Base-by-base conservation (phyloP, 2,329 filamentous ascomycete species). In the Periglandula ipomoeae region DNA sequence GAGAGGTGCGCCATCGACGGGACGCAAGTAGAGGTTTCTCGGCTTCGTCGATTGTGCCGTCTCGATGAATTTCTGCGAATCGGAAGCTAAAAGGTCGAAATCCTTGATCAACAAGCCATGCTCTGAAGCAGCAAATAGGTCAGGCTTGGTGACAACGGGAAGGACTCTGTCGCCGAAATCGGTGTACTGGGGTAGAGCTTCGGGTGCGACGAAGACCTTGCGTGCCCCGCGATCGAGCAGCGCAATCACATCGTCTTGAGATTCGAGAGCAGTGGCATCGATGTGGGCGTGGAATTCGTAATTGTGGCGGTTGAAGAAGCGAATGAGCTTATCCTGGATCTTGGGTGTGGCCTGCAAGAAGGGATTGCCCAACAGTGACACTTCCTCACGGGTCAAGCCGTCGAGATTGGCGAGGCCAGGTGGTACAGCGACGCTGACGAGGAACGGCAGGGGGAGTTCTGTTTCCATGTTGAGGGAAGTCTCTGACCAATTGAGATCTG, bases 211-310 rank as follows among this genome's bases (percentile, higher is more conserved):
- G 64, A 97, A 93, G 53, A 93, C 84, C 63, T 85, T 93, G 46
- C 82, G 79, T 6, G 89, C 89, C 51, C 93, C 93, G 54, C 82
- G 79, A 64, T 98, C 87, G 49, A 98, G 80, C 32, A 97, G 75
- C 42, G 85, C 78, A 47, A 91, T 70, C 32, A 97, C 73, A 54
- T 94, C 85, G 56, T 89, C 84, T 48, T 73, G 71, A 10, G 82
- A 81, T 27, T 78, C 66, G 35, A 97, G 74, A 20, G 70, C 69
- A 4, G 86, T 84, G 45, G 83, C 89, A 59, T 95, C 88, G 56
- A 95, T 78, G 64, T 86, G 89, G 55, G 87, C 78, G 55, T 76
- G 71, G 54, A 78, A 75, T 30, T 75, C 72, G 49, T 71, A 66
- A 52, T 69, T 73, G 58, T 76, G 71, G 50, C 70, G 69, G 26